Evolutionary conservation across 805 yeast species (phyloP).

Genomic region (Pichia nanzhaoensis): DNA sequence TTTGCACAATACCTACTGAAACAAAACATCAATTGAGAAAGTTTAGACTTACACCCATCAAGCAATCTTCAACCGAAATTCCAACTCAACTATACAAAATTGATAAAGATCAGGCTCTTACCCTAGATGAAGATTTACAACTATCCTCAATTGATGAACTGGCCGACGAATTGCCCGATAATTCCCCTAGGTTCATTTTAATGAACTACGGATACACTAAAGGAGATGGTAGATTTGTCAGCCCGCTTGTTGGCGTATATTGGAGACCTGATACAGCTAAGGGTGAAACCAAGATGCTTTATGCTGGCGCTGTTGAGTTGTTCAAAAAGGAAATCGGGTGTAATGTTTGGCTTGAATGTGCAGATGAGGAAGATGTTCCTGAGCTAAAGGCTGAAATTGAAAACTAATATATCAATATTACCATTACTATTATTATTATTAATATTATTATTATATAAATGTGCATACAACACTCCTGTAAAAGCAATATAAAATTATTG

Average conservation of each 20-base stretch:
- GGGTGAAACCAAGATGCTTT: conserved; percentile 76
- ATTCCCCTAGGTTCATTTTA: conserved; percentile 67
- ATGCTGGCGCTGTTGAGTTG: conserved; percentile 84
- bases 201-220: conserved; percentile 67
- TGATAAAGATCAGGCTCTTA: conserved; percentile 51
- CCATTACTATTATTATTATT: too few relatives aligned
- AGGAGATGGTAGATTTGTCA: conserved; percentile 62
- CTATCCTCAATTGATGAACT: conserved; percentile 52
- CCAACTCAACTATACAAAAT: conserved; percentile 60
- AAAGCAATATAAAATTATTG: not conserved
- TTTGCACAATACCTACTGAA: conserved; percentile 58
- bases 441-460: too few relatives aligned
- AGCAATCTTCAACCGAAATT: conserved; percentile 54
- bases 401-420: too few relatives aligned
- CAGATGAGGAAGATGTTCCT: conserved; percentile 66
- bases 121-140: conserved; percentile 37
- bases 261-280: conserved; percentile 87
- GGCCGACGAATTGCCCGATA: conserved; percentile 74
- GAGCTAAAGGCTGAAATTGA: conserved; percentile 38
- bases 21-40: conserved; percentile 56
- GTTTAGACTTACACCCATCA: conserved; percentile 53
- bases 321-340: conserved; percentile 76
- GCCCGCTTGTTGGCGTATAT: conserved; percentile 75
- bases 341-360: conserved; percentile 50
- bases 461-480: too few relatives aligned